These are phyloP conservation scores for Lizanozyma gosingica DNA, from an alignment of 1,139 yeast genomes.

Conservation along the genomic window DNA sequence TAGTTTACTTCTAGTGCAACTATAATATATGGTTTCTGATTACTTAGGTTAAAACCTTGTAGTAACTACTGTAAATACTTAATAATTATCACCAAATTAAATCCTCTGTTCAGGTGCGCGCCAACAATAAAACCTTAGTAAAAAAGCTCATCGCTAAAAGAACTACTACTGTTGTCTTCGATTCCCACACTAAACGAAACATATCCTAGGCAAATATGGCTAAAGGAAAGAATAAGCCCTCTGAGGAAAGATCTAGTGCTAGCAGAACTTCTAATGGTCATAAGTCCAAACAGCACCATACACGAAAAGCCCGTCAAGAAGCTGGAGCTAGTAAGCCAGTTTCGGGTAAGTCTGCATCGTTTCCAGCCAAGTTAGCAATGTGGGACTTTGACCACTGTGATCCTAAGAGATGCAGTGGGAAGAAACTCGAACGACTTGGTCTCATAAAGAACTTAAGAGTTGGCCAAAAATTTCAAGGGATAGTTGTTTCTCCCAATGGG, in stretches of 20 bases:
- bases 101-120: no score
- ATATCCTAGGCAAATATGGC: no score
- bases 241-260: slow-evolving; percentile 29
- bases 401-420: slow-evolving; percentile 96
- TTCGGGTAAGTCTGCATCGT: slow-evolving; percentile 17
- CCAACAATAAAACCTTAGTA: no score
- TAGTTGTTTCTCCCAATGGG: slow-evolving; percentile 92
- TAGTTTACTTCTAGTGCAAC: no score
- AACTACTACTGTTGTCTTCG: no score
- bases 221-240: slow-evolving; percentile 56
- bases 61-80: no score
- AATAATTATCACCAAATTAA: no score
- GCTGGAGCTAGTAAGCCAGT: slow-evolving; percentile 15
- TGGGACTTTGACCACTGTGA: slow-evolving; percentile 99
- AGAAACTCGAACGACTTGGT: slow-evolving; percentile 84
- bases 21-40: no score
- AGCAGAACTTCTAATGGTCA: slow-evolving; percentile 48
- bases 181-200: no score
- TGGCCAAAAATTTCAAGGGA: slow-evolving; percentile 87
- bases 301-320: slow-evolving; percentile 43
- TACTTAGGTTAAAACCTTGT: no score
- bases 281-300: slow-evolving; percentile 44
- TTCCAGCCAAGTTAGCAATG: slow-evolving; percentile 74
- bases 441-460: slow-evolving; percentile 67
- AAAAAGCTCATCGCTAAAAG: no score